Evolutionary conservation across 192 early-diverging fungal species (phyloP), one percentile per base, ranked within the genome.

Genomic region (Backusella luteola): DNA sequence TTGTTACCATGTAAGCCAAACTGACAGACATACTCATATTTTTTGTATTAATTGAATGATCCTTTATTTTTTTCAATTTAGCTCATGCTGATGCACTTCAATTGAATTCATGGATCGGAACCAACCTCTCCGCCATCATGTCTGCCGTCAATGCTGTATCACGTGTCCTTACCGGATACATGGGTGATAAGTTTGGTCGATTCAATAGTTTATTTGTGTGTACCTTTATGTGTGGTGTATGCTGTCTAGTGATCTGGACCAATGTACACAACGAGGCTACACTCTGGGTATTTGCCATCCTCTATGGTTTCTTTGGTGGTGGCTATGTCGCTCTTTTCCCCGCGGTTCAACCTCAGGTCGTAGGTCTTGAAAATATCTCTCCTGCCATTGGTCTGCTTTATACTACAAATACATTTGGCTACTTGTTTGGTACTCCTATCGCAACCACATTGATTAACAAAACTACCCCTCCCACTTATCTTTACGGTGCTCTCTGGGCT

Each of bases 291-390:
- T 87, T 87, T 71, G 80, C 82, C 39, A 67, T 84, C 4, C 66
- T 79, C 1, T 87, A 86, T 67, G 86, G 86, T 35, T 74, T 87
- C 14, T 83, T 83, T 59, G 85, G 85, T 12, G 86, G 86, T 66
- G 86, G 81, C 0, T 88, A 86, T 63, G 69, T 80, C 38, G 82
- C 81, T n/a, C 75, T 85, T 4, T 85, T 83, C 66, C 81, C 81
- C 1, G 77, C 80, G 0, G 81, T 83, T 1, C 79, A 79, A 1
- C 81, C 84, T 21, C 74, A 85, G 34, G 67, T 85, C 1, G 77
- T 85, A 34, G 84, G 84, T 2, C 34, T 85, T 14, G 84, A 85
- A 34, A 46, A 52, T 15, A 68, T 85, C 0, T 79, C 84, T 8
- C 79, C 79, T 12, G 73, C 84, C 0, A 77, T 85, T 39, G 84